A percentile compares a stretch with the other conserved stretches of the same genome.
Evolutionary conservation across 1,139 yeast genomes (phyloP).

Genomic region (Suhomyces maxii): DNA sequence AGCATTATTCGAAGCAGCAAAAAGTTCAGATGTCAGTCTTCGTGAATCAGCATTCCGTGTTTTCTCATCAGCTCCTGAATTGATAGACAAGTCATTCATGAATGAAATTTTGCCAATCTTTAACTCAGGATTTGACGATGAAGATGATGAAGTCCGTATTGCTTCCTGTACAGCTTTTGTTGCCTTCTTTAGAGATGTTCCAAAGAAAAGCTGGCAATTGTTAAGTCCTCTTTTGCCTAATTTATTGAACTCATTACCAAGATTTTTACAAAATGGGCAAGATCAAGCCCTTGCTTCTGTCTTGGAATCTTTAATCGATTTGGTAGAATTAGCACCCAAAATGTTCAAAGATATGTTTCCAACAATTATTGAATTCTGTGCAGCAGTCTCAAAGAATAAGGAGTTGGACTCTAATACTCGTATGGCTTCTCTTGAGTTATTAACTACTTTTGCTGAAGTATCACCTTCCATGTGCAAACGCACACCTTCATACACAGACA

Average conservation of each 20-base stretch:
- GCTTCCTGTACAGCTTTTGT: slow-evolving; percentile 93
- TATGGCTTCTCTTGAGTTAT: slow-evolving; percentile 81
- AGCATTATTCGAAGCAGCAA: slow-evolving; percentile 67
- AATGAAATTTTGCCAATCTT: slow-evolving; percentile 67
- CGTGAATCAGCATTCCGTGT: slow-evolving; percentile 93
- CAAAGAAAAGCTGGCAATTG: slow-evolving; percentile 73
- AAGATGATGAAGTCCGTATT: slow-evolving; percentile 78
- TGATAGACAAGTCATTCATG: slow-evolving; percentile 61
- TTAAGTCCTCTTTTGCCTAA: slow-evolving; percentile 80
- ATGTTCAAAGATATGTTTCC: slow-evolving; percentile 90
- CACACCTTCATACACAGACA: slow-evolving; percentile 68
- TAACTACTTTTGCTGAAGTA: slow-evolving; percentile 87
- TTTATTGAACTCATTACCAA: slow-evolving; percentile 81
- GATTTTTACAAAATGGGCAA: slow-evolving; percentile 74
- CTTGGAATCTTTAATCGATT: slow-evolving; percentile 84
- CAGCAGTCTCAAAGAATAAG: slow-evolving; percentile 76
- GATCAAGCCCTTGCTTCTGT: slow-evolving; percentile 82
- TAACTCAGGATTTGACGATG: slow-evolving; percentile 76
- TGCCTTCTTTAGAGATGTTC: slow-evolving; percentile 79
- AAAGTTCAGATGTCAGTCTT: slow-evolving; percentile 63
- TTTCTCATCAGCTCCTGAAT: slow-evolving; percentile 78
- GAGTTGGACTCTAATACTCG: slow-evolving; percentile 80
- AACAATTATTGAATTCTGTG: slow-evolving; percentile 79
- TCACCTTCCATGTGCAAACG: slow-evolving; percentile 94
- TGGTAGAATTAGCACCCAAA: slow-evolving; percentile 92